These are phyloP conservation scores for Boletus huronensis DNA, from an alignment of 768 basidiomycete genomes.

Conservation along the genomic window DNA sequence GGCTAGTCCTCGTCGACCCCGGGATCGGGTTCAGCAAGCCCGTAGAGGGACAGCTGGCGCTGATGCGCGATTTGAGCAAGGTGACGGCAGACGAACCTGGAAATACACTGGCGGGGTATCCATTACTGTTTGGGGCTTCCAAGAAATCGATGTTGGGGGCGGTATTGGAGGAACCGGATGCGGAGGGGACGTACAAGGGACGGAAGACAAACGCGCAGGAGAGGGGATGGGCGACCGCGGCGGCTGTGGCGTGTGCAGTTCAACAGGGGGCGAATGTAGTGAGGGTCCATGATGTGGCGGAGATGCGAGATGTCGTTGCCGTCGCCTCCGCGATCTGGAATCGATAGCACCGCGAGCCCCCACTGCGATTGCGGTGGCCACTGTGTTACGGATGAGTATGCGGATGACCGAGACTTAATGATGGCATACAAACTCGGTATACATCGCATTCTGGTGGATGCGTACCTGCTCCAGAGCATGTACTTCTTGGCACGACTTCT, in stretches of 20 bases:
- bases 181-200: conserved; percentile 39
- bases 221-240: conserved; percentile 76
- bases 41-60: conserved; percentile 61
- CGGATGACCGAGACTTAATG: not conserved
- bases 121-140: conserved; percentile 74
- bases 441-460: conserved; percentile 8
- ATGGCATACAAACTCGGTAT: not conserved
- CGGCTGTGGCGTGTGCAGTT: conserved; percentile 68
- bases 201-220: conserved; percentile 60
- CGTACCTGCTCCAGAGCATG: conserved; percentile 85
- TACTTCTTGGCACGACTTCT: conserved; percentile 98
- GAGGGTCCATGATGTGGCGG: conserved; percentile 77
- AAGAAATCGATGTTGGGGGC: conserved; percentile 82
- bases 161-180: conserved; percentile 50
- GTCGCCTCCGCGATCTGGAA: conserved; percentile 63
- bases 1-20: conserved; percentile 89
- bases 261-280: conserved; percentile 72
- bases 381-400: not conserved
- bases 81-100: conserved; percentile 43
- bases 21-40: conserved; percentile 92
- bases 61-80: conserved; percentile 52
- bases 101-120: conserved; percentile 58
- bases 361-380: not conserved
- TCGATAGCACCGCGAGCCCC: not conserved
- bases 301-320: conserved; percentile 69